Conservation (phyloP, 2,329 filamentous ascomycete genomes). For the Verticillium isaacii region DNA sequence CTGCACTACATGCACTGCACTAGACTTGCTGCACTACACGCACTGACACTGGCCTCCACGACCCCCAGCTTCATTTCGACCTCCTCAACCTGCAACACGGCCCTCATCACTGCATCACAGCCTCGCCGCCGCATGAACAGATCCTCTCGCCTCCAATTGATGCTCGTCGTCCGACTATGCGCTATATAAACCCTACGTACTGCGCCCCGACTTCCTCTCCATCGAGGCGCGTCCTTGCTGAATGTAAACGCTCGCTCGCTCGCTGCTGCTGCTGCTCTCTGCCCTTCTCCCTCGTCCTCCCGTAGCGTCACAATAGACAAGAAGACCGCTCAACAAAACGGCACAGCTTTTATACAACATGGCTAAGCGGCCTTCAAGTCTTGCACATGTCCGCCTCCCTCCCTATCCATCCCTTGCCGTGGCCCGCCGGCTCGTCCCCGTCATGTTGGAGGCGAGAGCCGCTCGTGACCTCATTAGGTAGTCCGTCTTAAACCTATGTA, state of each 20-base stretch:
- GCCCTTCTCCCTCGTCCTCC: not conserved
- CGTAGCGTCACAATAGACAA: not conserved
- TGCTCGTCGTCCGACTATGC: not conserved
- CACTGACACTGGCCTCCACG: no score
- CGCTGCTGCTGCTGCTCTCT: not conserved
- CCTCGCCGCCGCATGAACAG: not conserved
- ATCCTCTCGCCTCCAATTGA: not conserved
- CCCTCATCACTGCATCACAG: not conserved
- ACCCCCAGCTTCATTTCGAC: no score
- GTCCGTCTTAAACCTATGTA: not conserved
- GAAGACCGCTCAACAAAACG: not conserved
- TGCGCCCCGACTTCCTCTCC: not conserved
- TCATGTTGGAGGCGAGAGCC: not conserved
- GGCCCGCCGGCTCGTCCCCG: not conserved
- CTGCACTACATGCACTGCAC: no score
- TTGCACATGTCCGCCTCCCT: not conserved
- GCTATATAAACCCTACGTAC: not conserved
- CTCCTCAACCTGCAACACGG: no score
- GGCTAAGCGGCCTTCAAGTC: not conserved
- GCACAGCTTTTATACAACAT: conserved; percentile 1
- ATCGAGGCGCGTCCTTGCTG: not conserved
- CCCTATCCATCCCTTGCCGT: not conserved
- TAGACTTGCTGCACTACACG: no score
- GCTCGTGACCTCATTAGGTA: conserved; percentile 1
- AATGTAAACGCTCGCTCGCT: conserved; percentile 1